Conservation (phyloP, 345 rosid species). For the Clarkia xantiana region DNA sequence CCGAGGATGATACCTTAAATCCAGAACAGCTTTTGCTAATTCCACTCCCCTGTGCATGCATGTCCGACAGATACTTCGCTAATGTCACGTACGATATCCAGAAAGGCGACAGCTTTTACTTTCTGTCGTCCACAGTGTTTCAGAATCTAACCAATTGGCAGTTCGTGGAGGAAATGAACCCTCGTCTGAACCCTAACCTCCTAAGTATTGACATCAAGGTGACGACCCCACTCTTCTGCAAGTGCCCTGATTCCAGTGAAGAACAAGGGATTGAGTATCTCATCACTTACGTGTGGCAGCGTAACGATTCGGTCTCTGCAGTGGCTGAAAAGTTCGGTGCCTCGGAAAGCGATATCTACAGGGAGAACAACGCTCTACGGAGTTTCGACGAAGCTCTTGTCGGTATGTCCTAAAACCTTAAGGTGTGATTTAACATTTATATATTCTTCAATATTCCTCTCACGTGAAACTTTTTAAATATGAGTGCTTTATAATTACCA, state of each 20-base stretch:
- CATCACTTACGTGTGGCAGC: constrained; percentile 42
- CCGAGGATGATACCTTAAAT: constrained; percentile 23
- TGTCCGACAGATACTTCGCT: constrained; percentile 26
- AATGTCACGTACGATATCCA: constrained; percentile 37
- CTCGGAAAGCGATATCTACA: constrained; percentile 11
- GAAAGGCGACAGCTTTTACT: constrained; percentile 31
- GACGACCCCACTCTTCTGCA: constrained; percentile 38
- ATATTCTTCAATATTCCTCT: too few species aligned
- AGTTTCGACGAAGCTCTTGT: constrained; percentile 15
- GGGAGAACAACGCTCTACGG: constrained; percentile 21
- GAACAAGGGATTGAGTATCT: constrained; percentile 23
- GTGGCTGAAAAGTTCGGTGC: constrained; percentile 27
- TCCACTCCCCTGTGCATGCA: constrained; percentile 36
- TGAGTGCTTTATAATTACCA: too few species aligned
- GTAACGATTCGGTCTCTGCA: constrained; percentile 18
- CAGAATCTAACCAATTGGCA: constrained; percentile 39
- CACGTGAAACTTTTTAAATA: too few species aligned
- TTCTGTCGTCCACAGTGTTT: constrained; percentile 21
- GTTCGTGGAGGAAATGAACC: constrained; percentile 23
- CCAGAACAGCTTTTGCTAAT: constrained; percentile 42
- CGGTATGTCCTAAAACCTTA: too few species aligned
- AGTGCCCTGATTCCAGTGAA: constrained; percentile 25
- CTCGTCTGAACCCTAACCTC: constrained; percentile 15
- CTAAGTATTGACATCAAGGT: constrained; percentile 29
- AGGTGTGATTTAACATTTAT: too few species aligned